phyloP scores from a whole-genome alignment of 768 basidiomycete species.

The Clavulina sp. region DNA sequence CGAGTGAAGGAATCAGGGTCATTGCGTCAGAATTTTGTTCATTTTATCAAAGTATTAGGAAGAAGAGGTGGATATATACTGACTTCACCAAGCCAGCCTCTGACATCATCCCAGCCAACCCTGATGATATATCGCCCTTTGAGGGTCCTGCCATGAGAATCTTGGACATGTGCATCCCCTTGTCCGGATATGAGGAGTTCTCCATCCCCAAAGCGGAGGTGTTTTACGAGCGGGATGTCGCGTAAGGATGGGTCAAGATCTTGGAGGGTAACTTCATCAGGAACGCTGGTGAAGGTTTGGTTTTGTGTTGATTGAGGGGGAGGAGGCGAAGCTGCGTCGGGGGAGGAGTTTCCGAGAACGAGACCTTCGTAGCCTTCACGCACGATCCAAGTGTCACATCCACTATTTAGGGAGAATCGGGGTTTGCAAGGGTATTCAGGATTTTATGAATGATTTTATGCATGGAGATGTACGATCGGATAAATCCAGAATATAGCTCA shows the following conservation, averaged over 20 bases:
- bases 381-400: conserved; percentile 89
- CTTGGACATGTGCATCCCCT: conserved; percentile 44
- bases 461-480: background rate
- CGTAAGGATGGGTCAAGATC: background rate
- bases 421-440: no score
- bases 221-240: conserved; percentile 31
- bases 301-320: background rate
- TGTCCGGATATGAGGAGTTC: conserved; percentile 54
- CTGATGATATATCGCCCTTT: conserved; percentile 86
- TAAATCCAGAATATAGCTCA: conserved; percentile 20
- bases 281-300: conserved; percentile 5
- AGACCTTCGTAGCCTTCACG: conserved; percentile 98
- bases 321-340: conserved; percentile 3
- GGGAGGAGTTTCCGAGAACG: conserved; percentile 67
- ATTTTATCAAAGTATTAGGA: background rate
- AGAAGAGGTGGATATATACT: conserved; percentile 11
- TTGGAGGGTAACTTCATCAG: conserved; percentile 14
- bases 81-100: conserved; percentile 85
- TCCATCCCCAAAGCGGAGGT: conserved; percentile 71
- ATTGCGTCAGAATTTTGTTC: background rate
- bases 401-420: conserved; percentile 31
- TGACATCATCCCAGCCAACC: conserved; percentile 96
- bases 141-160: conserved; percentile 44
- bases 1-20: background rate
- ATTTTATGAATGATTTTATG: background rate